Evolutionary conservation across 1,284 basidiomycete species (phyloP), one percentile per base, ranked within the genome.

Genomic region (Sporisorium sorghi): DNA sequence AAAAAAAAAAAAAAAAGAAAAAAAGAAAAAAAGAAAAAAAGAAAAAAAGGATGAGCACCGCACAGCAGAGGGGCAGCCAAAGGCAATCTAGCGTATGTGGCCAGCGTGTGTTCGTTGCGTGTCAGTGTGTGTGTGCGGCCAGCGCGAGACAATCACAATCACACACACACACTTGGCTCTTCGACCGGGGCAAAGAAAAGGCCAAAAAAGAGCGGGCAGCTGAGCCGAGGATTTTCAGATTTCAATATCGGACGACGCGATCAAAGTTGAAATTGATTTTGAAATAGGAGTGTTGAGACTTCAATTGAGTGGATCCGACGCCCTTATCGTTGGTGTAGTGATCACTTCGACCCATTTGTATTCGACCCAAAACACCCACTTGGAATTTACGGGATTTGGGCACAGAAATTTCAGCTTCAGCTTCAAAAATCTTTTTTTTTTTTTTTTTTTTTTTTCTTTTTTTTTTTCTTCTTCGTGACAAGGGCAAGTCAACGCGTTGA

Each of bases 191-290:
- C 35, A 9, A 30, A n/a, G n/a, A n/a, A n/a, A 35, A 35, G 33
- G 9, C 33, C 39, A 43, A 24, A 35, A 35, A 35, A 35, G 14
- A 14, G 19, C 21, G 35, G 49, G 50, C 55, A 54, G 37, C 40
- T 49, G 43, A 64, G 62, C 62, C 42, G 62, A 58, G 55, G 43
- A 2, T 35, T n/a, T 32, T 14, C 28, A 12, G 33, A 32, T 14
- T 2, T 30, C 39, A 43, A 44, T 15, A 24, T 39, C 32, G 21
- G 21, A 39, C 14, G 44, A 30, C 35, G 35, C 35, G 35, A 51
- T 37, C 46, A 47, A 28, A 30, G 28, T 47, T n/a, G n/a, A n/a
- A n/a, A 28, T 47, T 43, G 32, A 33, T 33, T 33, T 33, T 33
- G 32, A 33, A 21, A 43, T 44, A 33, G 40, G n/a, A n/a, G n/a